These are phyloP conservation scores for Lyophyllum shimeji DNA, from an alignment of 768 basidiomycete genomes.

Conservation along the genomic window DNA sequence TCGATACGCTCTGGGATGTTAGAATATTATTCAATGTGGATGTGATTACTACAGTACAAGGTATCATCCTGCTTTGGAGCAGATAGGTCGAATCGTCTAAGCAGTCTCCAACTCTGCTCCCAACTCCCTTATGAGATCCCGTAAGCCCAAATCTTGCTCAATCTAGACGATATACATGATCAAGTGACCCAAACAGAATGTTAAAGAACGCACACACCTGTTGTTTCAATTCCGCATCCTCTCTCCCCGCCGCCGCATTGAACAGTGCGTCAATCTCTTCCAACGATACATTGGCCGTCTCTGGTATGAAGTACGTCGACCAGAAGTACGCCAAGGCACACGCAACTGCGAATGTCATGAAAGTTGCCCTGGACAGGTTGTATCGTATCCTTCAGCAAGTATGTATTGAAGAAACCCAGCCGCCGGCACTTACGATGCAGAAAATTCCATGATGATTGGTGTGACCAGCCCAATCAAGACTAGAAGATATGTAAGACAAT, in stretches of 20 bases:
- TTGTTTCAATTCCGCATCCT: conserved; percentile 48
- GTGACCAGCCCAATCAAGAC: conserved; percentile 78
- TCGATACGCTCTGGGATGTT: too few relatives aligned
- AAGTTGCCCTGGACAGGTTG: conserved; percentile 51
- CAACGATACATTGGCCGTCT: conserved; percentile 73
- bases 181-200: neutral
- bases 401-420: neutral
- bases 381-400: neutral
- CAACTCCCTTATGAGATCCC: conserved; percentile 14
- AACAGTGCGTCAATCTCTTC: conserved; percentile 79
- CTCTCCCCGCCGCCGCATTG: conserved; percentile 52
- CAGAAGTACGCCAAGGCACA: conserved; percentile 71
- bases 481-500: conserved; percentile 24
- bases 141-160: conserved; percentile 33
- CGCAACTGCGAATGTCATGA: conserved; percentile 61
- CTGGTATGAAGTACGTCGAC: conserved; percentile 68
- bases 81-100: neutral
- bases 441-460: conserved; percentile 60
- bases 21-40: too few relatives aligned
- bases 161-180: conserved; percentile 38
- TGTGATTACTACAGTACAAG: neutral
- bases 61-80: neutral
- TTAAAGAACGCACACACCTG: conserved; percentile 41
- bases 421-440: conserved; percentile 48
- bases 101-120: conserved; percentile 1